Base-by-base conservation (phyloP, 768 basidiomycete genomes). In the Psilocybe sp. region DNA sequence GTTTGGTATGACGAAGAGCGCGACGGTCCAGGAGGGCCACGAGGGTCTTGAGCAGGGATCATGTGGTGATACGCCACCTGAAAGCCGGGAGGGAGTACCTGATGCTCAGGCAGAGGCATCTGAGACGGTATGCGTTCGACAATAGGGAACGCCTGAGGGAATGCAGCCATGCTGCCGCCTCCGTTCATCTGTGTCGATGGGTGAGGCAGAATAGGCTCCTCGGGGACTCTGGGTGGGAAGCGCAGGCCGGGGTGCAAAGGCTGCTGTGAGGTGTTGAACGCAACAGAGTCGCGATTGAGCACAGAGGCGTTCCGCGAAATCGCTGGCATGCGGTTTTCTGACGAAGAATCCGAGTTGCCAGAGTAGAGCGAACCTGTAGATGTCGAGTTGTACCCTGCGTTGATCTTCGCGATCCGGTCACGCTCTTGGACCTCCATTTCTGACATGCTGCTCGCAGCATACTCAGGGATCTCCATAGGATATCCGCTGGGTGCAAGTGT, bases 311-410 rank as follows among this genome's bases (percentile, higher is more conserved):
- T 56, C 32, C 50, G 52, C 43, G 52, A 31, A 28, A 44, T 13
- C 11, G 44, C 49, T 1, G 58, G 39, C 32, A 43, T 49, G 14
- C 56, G 46, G 32, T 41, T 28, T 2, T 51, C 55, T 35, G 15
- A 49, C 9, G 53, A 49, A 16, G 46, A 33, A 6, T 32, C 47
- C 3, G 49, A 44, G 9, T 43, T 44, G n/a, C 51, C 32, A 37
- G 51, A 45, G 48, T 68, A 69, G 47, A 71, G 72, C 9, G 68
- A 67, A n/a, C 64, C 60, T 32, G 72, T 69, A 8, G 70, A 58
- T 1, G 68, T 65, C 14, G 73, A 66, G 46, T 79, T 77, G 45
- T 69, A 68, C 47, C 68, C 66, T 8, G 77, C 73, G 45, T 79
- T 77, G 18, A 66, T 62, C 50, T 65, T 62, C 6, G 76, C 74